A percentile compares a stretch with the other conserved stretches of the same genome.
These are phyloP conservation scores for Colletotrichum higginsianum DNA, from an alignment of 2,329 filamentous ascomycete genomes.

Conservation along the genomic window DNA sequence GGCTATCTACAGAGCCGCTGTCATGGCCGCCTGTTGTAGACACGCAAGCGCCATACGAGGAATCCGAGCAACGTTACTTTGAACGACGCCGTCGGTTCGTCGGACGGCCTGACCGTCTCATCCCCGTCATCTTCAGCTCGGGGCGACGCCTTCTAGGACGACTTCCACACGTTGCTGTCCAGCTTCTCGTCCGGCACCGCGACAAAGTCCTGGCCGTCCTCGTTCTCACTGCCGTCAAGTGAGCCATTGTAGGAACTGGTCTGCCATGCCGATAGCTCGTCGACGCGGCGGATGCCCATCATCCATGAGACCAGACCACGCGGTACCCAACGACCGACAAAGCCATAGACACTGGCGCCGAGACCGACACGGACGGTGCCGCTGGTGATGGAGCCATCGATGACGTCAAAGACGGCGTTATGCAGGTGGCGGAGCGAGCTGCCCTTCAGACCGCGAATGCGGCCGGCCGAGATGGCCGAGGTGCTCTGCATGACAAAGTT, in stretches of 20 bases:
- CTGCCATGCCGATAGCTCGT: conserved; percentile 70
- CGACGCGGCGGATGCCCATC: conserved; percentile 82
- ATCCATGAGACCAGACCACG: conserved; percentile 89
- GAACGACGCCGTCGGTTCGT: not conserved
- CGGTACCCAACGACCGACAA: conserved; percentile 87
- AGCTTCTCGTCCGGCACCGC: conserved; percentile 62
- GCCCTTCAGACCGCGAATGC: conserved; percentile 74
- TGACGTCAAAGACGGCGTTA: conserved; percentile 90
- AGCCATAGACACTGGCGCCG: conserved; percentile 86
- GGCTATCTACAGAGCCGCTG: not conserved
- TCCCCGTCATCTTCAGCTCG: not conserved
- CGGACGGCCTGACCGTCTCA: not conserved
- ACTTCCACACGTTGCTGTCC: conserved; percentile 62
- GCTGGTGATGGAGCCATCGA: conserved; percentile 75
- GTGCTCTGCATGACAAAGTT: conserved; percentile 72
- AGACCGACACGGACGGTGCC: conserved; percentile 84
- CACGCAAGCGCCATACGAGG: not conserved
- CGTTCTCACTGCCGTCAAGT: conserved; percentile 54
- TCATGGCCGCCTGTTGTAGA: not conserved
- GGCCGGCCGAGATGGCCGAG: conserved; percentile 70
- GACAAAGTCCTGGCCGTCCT: conserved; percentile 64
- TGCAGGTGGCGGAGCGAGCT: conserved; percentile 85
- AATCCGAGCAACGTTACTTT: not conserved
- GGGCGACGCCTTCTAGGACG: conserved; percentile 40
- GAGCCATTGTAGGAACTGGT: conserved; percentile 56